These are phyloP conservation scores for Lipomyces sp. DNA, from an alignment of 805 yeast species.

Conservation along the genomic window DNA sequence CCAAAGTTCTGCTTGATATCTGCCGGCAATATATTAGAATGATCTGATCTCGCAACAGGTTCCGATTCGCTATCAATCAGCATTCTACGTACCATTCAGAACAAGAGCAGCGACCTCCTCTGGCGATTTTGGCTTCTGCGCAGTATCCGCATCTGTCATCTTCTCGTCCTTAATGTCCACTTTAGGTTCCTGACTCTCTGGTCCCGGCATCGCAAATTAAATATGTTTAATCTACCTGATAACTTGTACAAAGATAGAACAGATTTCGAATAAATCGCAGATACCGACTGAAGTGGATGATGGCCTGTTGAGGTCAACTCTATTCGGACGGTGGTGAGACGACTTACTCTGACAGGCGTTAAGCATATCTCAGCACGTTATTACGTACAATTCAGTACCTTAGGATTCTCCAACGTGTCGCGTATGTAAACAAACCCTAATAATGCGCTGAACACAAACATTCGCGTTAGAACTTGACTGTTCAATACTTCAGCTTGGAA, in stretches of 20 bases:
- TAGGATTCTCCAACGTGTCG: not conserved
- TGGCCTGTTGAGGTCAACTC: not conserved
- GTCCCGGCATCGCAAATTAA: conserved; percentile 2
- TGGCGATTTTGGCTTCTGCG: conserved; percentile 11
- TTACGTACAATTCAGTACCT: conserved; percentile 1
- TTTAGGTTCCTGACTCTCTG: conserved; percentile 11
- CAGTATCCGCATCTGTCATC: conserved; percentile 27
- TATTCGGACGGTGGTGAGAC: not conserved
- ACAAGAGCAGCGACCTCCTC: conserved; percentile 33
- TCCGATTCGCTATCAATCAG: not conserved
- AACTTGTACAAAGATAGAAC: not conserved
- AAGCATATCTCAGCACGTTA: not conserved
- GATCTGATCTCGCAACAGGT: not conserved
- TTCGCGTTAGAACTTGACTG: not conserved
- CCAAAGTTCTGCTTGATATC: conserved; percentile 51
- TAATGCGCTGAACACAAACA: not conserved
- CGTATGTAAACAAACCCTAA: conserved; percentile 3
- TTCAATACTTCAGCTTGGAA: not conserved
- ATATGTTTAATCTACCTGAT: not conserved
- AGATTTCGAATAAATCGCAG: not conserved
- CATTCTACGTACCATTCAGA: conserved; percentile 25
- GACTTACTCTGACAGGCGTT: not conserved
- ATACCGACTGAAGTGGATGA: not conserved
- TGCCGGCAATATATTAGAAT: conserved; percentile 3
- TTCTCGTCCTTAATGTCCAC: conserved; percentile 24